Evolutionary conservation across 495 filamentous ascomycete genomes (phyloP), one percentile per base, ranked within the genome.

Genomic region (Corynascus novoguineensis): DNA sequence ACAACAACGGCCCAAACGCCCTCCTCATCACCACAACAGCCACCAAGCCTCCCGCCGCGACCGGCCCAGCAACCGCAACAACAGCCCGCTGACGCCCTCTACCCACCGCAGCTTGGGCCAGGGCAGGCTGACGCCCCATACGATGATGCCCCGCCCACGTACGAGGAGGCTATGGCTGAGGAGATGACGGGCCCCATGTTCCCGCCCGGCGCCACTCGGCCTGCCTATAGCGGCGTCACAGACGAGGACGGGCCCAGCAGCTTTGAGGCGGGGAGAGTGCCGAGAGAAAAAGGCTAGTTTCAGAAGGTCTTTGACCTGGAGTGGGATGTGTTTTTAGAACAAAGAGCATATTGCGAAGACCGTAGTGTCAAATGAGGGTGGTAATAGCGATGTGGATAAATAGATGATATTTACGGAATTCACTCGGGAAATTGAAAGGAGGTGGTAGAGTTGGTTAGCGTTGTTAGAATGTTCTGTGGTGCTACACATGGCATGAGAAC

Each of bases 111-210:
- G 62, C 62, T 80, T 1, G 61, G 57, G 1, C 69, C 70, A 1
- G 64, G 68, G n/a, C 72, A 55, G 58, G 72, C 60, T 6, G 68
- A 76, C 5, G 69, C 69, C 17, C 74, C 74, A 0, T 70, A 77
- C 54, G 85, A 84, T 17, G 87, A 88, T 14, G 83, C 84, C 11
- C 83, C 82, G 24, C 89, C 89, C 28, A 90, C 86, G 63, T 95
- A 95, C 68, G 88, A 93, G 72, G 92, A 97, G 74, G 89, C 91
- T 14, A 89, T 96, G 74, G 89, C 88, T 44, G 85, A 89, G 60
- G 80, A 84, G 56, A 73, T 95, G 54, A 64, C 72, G 0, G 75
- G 70, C 11, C 74, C 76, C 11, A 50, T 68, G 15, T 51, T 73
- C 49, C 83, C 71, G 0, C 49, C 70, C 0, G 52, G 25, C 19